A percentile compares a stretch with the other conserved stretches of the same genome.
phyloP scores from a whole-genome alignment of 2,329 filamentous ascomycete genomes.

The Ophiostoma angusticollis region DNA sequence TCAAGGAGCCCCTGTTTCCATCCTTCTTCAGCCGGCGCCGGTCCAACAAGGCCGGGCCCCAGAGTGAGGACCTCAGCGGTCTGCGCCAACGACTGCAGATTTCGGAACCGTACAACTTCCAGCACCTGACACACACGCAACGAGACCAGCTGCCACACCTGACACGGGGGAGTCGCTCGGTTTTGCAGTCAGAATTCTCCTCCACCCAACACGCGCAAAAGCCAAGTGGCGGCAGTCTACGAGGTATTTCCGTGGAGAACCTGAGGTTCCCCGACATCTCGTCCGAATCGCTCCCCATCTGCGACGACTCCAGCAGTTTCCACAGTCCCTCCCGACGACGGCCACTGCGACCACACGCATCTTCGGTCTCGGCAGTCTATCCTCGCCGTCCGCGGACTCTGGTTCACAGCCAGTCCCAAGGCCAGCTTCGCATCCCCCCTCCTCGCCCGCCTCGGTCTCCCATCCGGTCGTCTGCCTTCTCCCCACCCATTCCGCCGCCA shows the following conservation, averaged over 20 bases:
- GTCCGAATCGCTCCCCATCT: constrained; percentile 26
- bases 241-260: constrained; percentile 27
- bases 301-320: constrained; percentile 5
- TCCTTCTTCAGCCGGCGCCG: constrained; percentile 40
- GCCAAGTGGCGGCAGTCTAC: constrained; percentile 23
- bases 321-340: constrained; percentile 13
- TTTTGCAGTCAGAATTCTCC: constrained; percentile 32
- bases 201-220: constrained; percentile 25
- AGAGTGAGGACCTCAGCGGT: constrained; percentile 17
- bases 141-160: constrained; percentile 33
- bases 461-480: constrained; percentile 21
- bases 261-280: constrained; percentile 36
- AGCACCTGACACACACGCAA: constrained; percentile 48
- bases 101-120: constrained; percentile 53
- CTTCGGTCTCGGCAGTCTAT: constrained; percentile 13
- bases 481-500: constrained; percentile 34
- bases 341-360: constrained; percentile 20
- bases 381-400: constrained; percentile 23
- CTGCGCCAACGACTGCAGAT: constrained; percentile 39
- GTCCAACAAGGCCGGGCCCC: constrained; percentile 20
- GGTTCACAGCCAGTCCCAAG: constrained; percentile 35
- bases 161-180: constrained; percentile 26
- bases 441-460: constrained; percentile 39
- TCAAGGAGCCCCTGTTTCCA: constrained; percentile 32
- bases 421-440: constrained; percentile 34